Percentiles rank a stretch among this genome's conserved stretches.
phyloP scores from a whole-genome alignment of 768 basidiomycete species.

The Trametes cingulata region DNA sequence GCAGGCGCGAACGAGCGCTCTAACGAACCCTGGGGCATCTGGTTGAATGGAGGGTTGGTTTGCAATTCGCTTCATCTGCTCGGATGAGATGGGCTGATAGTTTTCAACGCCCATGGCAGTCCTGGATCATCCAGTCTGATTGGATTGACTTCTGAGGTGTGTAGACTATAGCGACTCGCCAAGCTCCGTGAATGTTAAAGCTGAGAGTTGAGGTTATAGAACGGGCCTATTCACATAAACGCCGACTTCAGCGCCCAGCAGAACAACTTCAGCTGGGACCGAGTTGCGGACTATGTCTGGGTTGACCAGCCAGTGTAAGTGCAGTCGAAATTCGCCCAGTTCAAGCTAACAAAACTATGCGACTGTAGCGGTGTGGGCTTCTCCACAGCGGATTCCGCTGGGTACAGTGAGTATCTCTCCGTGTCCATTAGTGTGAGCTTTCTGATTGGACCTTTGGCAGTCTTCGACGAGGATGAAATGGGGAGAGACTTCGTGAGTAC shows the following conservation, averaged over 20 bases:
- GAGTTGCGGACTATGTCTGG: conserved; percentile 68
- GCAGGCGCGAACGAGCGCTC: conserved; percentile 24
- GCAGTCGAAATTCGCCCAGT: no score
- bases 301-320: conserved; percentile 69
- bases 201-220: conserved; percentile 40
- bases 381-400: conserved; percentile 61
- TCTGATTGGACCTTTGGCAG: conserved; percentile 11
- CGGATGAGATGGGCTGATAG: neutral
- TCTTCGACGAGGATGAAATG: conserved; percentile 60
- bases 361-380: conserved; percentile 60
- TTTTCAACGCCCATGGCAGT: conserved; percentile 30
- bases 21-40: conserved; percentile 40
- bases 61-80: neutral
- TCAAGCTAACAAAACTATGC: no score
- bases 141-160: conserved; percentile 59
- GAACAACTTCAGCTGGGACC: conserved; percentile 61
- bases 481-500: conserved; percentile 49
- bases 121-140: conserved; percentile 72
- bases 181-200: neutral
- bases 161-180: conserved; percentile 13
- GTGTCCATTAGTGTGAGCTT: neutral
- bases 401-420: conserved; percentile 43
- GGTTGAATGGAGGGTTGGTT: conserved; percentile 39
- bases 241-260: conserved; percentile 48
- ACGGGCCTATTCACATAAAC: conserved; percentile 65